Conservation (phyloP, 2,329 filamentous ascomycete species). For the Xylariaceae sp. region DNA sequence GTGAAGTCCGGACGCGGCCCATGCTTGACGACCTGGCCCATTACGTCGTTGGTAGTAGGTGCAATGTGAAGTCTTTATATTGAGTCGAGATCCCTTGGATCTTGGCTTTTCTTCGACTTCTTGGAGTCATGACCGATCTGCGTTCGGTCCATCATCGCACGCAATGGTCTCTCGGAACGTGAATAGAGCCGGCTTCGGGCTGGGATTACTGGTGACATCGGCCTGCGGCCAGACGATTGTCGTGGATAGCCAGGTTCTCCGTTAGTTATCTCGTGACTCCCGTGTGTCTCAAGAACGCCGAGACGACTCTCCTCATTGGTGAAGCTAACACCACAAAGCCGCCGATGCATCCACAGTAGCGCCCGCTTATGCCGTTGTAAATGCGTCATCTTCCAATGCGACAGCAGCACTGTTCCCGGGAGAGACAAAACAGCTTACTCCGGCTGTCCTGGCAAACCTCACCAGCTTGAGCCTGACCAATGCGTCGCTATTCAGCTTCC, state of each 20-base stretch:
- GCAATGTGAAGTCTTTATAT: background rate
- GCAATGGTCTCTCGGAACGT: constrained; percentile 19
- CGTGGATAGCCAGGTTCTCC: constrained; percentile 23
- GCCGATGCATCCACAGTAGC: constrained; percentile 23
- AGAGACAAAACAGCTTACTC: constrained; percentile 25
- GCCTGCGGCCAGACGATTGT: constrained; percentile 24
- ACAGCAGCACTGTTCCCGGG: constrained; percentile 26
- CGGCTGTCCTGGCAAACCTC: constrained; percentile 25
- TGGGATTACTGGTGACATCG: constrained; percentile 10
- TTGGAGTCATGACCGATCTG: constrained; percentile 7
- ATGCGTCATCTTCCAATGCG: constrained; percentile 24
- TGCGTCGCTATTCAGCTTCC: constrained; percentile 22
- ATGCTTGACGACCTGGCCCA: too few relatives aligned
- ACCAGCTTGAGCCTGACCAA: constrained; percentile 24
- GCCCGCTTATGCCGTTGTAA: constrained; percentile 22
- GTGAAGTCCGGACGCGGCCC: too few relatives aligned
- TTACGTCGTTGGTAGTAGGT: too few relatives aligned
- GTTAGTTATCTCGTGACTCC: constrained; percentile 22
- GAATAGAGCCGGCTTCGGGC: constrained; percentile 13
- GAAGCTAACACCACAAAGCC: constrained; percentile 21
- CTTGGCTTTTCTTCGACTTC: constrained; percentile 6
- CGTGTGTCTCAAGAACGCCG: background rate
- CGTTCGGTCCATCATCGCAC: constrained; percentile 8
- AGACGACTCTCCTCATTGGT: background rate
- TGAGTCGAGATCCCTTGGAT: constrained; percentile 2